Percentiles rank a stretch among this genome's conserved stretches.
Evolutionary conservation across 208 protist species (phyloP).

Genomic region (Trypanosoma scelopori): DNA sequence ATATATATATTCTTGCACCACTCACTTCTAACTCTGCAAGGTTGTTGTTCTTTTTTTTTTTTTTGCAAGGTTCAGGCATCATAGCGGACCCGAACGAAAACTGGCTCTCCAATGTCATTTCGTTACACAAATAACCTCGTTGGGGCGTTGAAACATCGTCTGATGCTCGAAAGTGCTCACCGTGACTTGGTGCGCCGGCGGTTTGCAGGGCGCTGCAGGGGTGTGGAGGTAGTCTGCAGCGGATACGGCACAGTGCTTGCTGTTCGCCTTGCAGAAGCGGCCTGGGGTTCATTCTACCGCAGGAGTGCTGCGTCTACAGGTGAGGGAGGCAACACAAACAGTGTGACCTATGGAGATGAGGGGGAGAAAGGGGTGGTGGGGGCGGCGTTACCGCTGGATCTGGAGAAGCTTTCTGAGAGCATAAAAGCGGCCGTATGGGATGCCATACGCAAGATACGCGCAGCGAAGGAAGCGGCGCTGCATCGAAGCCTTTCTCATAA

Average conservation of each 20-base stretch:
- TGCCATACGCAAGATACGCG: slow-evolving; percentile 54
- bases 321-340: background rate
- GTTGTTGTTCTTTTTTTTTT: too few species aligned
- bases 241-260: slow-evolving; percentile 70
- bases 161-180: slow-evolving; percentile 68
- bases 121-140: slow-evolving; percentile 88
- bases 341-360: background rate
- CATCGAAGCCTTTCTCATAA: slow-evolving; percentile 60
- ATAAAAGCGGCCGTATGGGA: slow-evolving; percentile 73
- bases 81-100: too few species aligned
- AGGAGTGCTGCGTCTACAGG: background rate
- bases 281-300: slow-evolving; percentile 69
- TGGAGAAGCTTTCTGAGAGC: slow-evolving; percentile 55
- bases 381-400: slow-evolving; percentile 31
- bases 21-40: too few species aligned
- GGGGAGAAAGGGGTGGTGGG: too few species aligned
- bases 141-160: slow-evolving; percentile 73
- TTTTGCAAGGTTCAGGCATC: too few species aligned
- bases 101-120: slow-evolving; percentile 86
- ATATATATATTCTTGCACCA: background rate
- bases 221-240: slow-evolving; percentile 72
- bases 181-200: slow-evolving; percentile 55
- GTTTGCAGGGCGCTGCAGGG: slow-evolving; percentile 70
- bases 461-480: slow-evolving; percentile 73
- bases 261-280: slow-evolving; percentile 44